phyloP scores from a whole-genome alignment of 306 rosid species.

The Herpetospermum pedunculosum region DNA sequence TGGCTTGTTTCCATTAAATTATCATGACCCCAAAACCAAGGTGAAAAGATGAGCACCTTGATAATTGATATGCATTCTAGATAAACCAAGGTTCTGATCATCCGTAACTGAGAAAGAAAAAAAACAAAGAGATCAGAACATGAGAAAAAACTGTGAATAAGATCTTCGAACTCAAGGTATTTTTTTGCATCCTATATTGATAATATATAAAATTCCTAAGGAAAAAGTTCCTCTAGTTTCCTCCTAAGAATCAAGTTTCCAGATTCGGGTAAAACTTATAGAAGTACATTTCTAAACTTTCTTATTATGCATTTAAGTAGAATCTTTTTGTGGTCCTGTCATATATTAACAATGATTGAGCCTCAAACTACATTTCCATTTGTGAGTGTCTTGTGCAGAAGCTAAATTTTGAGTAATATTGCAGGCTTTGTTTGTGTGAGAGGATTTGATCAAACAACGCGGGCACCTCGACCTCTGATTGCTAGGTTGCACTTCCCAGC shows the following conservation, averaged over 20 bases:
- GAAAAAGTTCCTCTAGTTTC: too few species aligned
- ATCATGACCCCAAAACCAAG: neutral
- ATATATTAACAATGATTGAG: neutral
- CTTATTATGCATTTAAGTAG: neutral
- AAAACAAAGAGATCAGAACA: neutral
- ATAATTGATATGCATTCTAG: neutral
- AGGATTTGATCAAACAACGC: constrained; percentile 52
- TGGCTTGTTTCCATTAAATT: neutral
- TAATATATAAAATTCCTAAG: neutral
- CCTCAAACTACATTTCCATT: neutral
- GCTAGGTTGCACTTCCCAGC: constrained; percentile 80
- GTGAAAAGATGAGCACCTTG: neutral
- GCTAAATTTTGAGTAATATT: neutral
- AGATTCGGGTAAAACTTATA: too few species aligned
- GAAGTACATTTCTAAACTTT: too few species aligned
- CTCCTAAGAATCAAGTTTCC: too few species aligned
- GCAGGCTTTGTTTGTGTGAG: constrained; percentile 84
- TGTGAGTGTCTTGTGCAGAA: neutral
- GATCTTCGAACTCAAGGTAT: neutral
- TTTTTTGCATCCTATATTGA: neutral
- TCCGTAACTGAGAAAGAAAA: neutral
- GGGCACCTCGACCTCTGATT: constrained; percentile 73
- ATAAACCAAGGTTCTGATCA: neutral
- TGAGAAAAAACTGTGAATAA: neutral
- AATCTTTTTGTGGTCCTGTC: neutral